phyloP scores from a whole-genome alignment of 305 asterid genomes.

The Plantago rigida region DNA sequence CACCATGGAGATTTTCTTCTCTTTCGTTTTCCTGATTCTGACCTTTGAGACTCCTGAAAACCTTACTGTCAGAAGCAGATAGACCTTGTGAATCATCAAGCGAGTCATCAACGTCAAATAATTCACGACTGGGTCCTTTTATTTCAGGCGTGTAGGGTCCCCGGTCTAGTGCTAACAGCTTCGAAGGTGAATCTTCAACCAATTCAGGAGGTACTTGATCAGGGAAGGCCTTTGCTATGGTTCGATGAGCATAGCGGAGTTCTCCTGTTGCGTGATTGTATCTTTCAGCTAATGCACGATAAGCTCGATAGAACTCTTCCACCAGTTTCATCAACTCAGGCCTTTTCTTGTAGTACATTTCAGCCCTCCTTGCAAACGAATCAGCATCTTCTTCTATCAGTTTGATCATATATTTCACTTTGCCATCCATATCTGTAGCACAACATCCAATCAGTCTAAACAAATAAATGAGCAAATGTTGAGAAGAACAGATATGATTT shows the following conservation, averaged over 20 bases:
- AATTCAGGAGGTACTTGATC: conserved; percentile 61
- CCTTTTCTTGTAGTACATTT: conserved; percentile 81
- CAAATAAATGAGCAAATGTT: background rate
- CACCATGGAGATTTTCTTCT: conserved; percentile 29
- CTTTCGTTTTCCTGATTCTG: conserved; percentile 27
- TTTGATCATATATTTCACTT: conserved; percentile 82
- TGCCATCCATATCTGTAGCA: conserved; percentile 67
- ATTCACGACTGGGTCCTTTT: conserved; percentile 29
- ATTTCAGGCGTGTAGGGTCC: conserved; percentile 51
- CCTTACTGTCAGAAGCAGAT: conserved; percentile 23
- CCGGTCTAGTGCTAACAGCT: conserved; percentile 29
- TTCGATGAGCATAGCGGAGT: conserved; percentile 79
- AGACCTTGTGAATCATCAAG: conserved; percentile 27
- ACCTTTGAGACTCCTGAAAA: conserved; percentile 21
- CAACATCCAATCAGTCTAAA: background rate
- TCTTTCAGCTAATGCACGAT: conserved; percentile 82
- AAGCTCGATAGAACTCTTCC: conserved; percentile 79
- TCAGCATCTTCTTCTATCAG: conserved; percentile 89
- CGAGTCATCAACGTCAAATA: conserved; percentile 33
- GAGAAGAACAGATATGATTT: background rate
- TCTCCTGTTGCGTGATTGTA: conserved; percentile 82
- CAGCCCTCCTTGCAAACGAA: conserved; percentile 88
- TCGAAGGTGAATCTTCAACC: conserved; percentile 58
- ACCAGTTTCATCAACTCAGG: conserved; percentile 86
- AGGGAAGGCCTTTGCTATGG: conserved; percentile 81